Conservation (phyloP, 2,329 filamentous ascomycete genomes). For the Colletotrichum brevisporum region DNA sequence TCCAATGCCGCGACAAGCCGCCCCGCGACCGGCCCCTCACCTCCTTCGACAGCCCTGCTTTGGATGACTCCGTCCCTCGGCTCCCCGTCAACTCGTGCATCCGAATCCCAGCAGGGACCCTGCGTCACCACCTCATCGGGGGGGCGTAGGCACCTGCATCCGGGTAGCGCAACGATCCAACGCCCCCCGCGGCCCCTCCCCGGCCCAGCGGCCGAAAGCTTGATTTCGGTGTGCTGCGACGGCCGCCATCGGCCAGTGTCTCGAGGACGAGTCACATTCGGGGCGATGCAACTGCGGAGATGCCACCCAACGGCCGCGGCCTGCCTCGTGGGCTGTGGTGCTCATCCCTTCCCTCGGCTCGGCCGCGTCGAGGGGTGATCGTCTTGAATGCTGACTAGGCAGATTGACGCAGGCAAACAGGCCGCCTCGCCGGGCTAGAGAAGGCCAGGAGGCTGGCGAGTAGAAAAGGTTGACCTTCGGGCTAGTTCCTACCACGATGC, state of each 20-base stretch:
- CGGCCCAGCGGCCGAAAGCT: constrained; percentile 26
- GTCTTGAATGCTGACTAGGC: constrained; percentile 24
- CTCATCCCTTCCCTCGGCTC: constrained; percentile 12
- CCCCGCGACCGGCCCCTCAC: constrained; percentile 28
- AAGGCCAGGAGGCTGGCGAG: constrained; percentile 8
- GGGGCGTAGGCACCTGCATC: constrained; percentile 34
- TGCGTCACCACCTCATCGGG: constrained; percentile 33
- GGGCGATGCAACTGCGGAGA: neutral
- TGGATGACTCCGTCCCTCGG: constrained; percentile 8
- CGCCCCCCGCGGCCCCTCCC: constrained; percentile 1
- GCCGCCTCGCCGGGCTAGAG: constrained; percentile 5
- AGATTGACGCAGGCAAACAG: constrained; percentile 12
- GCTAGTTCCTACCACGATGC: too few relatives aligned
- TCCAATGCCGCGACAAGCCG: constrained; percentile 38
- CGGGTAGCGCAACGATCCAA: constrained; percentile 12
- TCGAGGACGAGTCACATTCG: constrained; percentile 12
- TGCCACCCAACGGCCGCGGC: neutral
- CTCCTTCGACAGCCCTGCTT: constrained; percentile 31
- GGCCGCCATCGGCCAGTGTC: constrained; percentile 15
- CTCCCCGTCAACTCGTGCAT: neutral
- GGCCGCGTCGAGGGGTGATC: constrained; percentile 27
- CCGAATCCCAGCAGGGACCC: constrained; percentile 5
- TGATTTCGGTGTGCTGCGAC: constrained; percentile 30
- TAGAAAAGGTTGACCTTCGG: constrained; percentile 18
- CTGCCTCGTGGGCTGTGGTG: neutral